Evolutionary conservation across 2,329 filamentous ascomycete species (phyloP).

Genomic region (Fusarium fujikuroi): DNA sequence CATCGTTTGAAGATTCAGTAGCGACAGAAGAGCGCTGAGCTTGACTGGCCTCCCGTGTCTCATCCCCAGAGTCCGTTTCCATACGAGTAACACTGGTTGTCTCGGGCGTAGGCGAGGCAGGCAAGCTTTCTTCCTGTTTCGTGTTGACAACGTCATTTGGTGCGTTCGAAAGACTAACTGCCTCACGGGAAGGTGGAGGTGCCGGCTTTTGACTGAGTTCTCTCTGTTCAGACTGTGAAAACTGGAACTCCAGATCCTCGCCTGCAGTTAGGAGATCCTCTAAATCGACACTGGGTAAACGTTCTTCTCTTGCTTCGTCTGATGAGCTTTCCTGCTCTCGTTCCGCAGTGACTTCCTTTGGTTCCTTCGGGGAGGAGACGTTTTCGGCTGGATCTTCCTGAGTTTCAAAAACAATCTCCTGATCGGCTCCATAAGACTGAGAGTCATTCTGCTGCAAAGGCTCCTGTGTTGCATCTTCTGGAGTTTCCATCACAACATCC

Average conservation of each 20-base stretch:
- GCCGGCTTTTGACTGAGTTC: neutral
- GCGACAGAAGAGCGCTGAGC: neutral
- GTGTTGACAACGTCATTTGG: neutral
- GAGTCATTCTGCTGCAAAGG: neutral
- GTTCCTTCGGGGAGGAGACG: too few relatives aligned
- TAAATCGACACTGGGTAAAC: neutral
- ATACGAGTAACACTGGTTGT: neutral
- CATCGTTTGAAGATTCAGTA: neutral
- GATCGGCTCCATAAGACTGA: neutral
- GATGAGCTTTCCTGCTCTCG: neutral
- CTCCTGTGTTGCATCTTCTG: neutral
- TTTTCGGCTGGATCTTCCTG: neutral
- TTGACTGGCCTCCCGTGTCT: neutral
- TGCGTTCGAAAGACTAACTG: neutral
- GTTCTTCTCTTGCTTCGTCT: neutral
- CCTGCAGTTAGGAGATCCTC: neutral
- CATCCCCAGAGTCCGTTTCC: neutral
- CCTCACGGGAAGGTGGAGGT: neutral
- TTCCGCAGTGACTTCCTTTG: neutral
- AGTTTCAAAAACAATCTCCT: neutral
- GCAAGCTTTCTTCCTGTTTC: neutral
- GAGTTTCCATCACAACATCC: neutral
- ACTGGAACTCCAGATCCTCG: neutral
- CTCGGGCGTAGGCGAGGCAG: neutral
- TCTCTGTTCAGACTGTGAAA: slow-evolving; percentile 1